Base-by-base conservation (phyloP, 805 yeast species). In the Deakozyma indianensis region DNA sequence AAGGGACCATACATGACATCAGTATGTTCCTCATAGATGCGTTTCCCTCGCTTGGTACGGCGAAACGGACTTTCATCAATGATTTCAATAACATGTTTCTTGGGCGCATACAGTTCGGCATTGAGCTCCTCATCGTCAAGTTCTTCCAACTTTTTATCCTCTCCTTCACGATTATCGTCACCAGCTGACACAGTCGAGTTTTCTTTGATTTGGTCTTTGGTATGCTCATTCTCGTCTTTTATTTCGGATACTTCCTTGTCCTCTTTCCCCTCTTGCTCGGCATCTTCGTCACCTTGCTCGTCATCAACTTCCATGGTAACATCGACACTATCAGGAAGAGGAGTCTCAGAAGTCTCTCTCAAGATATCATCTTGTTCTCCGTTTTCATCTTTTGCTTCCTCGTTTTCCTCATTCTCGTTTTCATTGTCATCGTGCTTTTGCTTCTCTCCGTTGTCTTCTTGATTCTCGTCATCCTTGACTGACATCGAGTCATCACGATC, bases 1-100 rank as follows among this genome's bases (percentile, higher is more conserved):
- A 50, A 60, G 1, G 94, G 94, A 0, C 94, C 94, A 58, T 11
- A 14, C 42, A 20, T 32, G 21, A 15, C 28, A 16, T 23, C 32
- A 18, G 28, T 21, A 23, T 41, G 43, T 23, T 20, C 42, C 20
- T 27, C 29, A 21, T 43, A 28, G 11, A 27, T n/a, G 9, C 24
- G 45, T 22, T 21, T 43, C 20, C 38, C 38, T 7, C 38, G 11
- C 38, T 20, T 20, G 20, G 43, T 29, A 32, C 24, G 21, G n/a
- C 22, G 35, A 5, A 35, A 20, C n/a, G 25, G 43, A 9, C 35
- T 35, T 27, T 18, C 23, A 20, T 43, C 43, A 16, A 28, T 43
- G 21, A 22, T 22, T 14, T 43, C 43, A 16, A n/a, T 27, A n/a
- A 43, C 22, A 21, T 28, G 11, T 20, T 32, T 32, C 16, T 32